Evolutionary conservation across 2,329 filamentous ascomycete genomes (phyloP).

Genomic region (Talaromyces marneffei): DNA sequence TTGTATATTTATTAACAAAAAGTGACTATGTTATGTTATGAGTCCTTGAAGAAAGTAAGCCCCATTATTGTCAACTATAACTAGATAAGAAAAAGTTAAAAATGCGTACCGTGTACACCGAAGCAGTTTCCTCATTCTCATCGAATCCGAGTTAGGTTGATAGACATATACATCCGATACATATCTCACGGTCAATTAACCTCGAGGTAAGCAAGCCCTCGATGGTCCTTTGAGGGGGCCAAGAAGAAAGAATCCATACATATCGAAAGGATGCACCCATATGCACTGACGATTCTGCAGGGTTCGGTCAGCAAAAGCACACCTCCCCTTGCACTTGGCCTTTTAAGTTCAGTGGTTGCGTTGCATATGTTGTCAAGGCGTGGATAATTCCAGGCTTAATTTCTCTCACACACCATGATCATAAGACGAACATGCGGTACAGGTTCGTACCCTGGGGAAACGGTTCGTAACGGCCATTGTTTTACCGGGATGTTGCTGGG

Average conservation of each 20-base stretch:
- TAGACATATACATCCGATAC: neutral
- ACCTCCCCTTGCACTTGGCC: neutral
- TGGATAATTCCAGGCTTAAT: neutral
- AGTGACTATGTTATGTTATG: neutral
- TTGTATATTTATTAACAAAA: neutral
- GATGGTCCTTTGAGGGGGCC: neutral
- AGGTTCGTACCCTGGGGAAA: neutral
- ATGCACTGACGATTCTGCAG: neutral
- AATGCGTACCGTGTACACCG: neutral
- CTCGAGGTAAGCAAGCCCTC: neutral
- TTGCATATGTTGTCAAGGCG: neutral
- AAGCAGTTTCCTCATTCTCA: neutral
- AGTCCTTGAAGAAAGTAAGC: neutral
- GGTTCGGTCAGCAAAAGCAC: neutral
- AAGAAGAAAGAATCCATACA: neutral
- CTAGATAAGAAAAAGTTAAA: neutral
- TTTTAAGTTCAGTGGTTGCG: neutral
- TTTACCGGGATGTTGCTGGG: neutral
- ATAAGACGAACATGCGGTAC: neutral
- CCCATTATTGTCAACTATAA: neutral
- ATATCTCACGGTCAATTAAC: neutral
- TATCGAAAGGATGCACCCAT: neutral
- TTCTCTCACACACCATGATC: neutral
- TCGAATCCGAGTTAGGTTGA: neutral
- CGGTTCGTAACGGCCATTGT: neutral